Evolutionary conservation across 2,329 filamentous ascomycete species (phyloP), one percentile per base, ranked within the genome.

Genomic region (Fusarium sp.): DNA sequence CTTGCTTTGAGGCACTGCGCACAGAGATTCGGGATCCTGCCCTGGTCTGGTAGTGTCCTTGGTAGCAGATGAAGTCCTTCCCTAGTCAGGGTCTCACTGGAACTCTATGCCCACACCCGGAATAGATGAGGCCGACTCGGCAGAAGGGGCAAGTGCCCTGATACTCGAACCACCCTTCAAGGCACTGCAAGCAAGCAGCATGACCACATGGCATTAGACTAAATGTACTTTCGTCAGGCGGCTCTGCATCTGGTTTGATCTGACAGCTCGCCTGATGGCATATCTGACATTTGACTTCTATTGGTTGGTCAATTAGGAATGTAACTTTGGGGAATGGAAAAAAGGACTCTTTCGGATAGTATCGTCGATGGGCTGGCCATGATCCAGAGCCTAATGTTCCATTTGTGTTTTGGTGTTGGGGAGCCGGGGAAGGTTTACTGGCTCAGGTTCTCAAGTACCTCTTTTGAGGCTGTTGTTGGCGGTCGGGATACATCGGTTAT

Each of bases 131-230:
- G 7, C 60, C 23, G 15, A 67, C 43, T 23, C 81, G 77, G 61
- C 82, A 84, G 64, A 83, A 82, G 2, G 81, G 83, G 54, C 83
- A 85, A 15, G 54, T 69, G 6, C 62, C 37, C 38, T 80, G 59
- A 2, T 32, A 37, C 1, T 33, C 30, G 10, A 82, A 50, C 80
- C 82, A 83, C 5, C 23, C 40, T 5, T 62, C 42, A 21, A 83
- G 57, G 44, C 82, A 84, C 5, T 13, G 21, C 9, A 66, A 49
- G 56, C 82, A 81, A 8, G 71, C 80, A 9, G 80, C 66, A 59
- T 85, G 83, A 0, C 81, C 82, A 43, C 82, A 83, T 1, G 83
- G 80, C 30, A 83, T 66, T 3, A 83, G 79, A 6, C 73, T 67
- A 3, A 82, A 77, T 2, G 71, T 73, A 15, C 62, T 69, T 37